phyloP scores from a whole-genome alignment of 352 stramenopile species.

The Pythium phragmitis region DNA sequence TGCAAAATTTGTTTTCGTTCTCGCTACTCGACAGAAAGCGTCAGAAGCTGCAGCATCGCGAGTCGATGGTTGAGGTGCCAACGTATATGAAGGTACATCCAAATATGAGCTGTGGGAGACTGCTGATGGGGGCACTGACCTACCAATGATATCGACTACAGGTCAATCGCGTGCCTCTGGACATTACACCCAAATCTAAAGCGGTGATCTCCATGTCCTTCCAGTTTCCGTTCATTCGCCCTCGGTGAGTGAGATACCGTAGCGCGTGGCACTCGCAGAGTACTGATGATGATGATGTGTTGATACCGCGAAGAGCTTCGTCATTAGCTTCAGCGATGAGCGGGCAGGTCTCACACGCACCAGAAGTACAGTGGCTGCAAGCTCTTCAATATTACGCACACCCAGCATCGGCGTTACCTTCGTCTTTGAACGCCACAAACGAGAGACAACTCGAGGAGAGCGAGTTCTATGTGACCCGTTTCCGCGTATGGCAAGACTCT shows the following conservation, averaged over 20 bases:
- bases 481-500: slow-evolving; percentile 62
- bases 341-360: slow-evolving; percentile 8
- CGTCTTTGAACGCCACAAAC: slow-evolving; percentile 46
- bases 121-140: background rate
- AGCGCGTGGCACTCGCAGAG: too few species aligned
- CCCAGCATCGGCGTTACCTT: slow-evolving; percentile 48
- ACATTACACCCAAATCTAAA: slow-evolving; percentile 61
- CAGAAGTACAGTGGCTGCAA: slow-evolving; percentile 57
- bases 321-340: slow-evolving; percentile 30
- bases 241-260: slow-evolving; percentile 34
- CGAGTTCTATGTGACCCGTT: slow-evolving; percentile 54
- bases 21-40: slow-evolving; percentile 36
- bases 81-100: slow-evolving; percentile 32
- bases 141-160: slow-evolving; percentile 10
- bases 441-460: slow-evolving; percentile 44
- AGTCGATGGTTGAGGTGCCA: slow-evolving; percentile 33
- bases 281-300: too few species aligned
- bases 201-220: slow-evolving; percentile 58
- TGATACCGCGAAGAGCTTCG: background rate
- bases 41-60: slow-evolving; percentile 24
- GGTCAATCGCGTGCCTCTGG: slow-evolving; percentile 47
- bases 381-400: slow-evolving; percentile 71
- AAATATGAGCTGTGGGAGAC: too few species aligned
- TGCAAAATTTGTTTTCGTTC: slow-evolving; percentile 36
- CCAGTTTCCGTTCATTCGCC: slow-evolving; percentile 59